phyloP scores from a whole-genome alignment of 2,329 filamentous ascomycete genomes.

The Coniosporium tulheliwenetii region DNA sequence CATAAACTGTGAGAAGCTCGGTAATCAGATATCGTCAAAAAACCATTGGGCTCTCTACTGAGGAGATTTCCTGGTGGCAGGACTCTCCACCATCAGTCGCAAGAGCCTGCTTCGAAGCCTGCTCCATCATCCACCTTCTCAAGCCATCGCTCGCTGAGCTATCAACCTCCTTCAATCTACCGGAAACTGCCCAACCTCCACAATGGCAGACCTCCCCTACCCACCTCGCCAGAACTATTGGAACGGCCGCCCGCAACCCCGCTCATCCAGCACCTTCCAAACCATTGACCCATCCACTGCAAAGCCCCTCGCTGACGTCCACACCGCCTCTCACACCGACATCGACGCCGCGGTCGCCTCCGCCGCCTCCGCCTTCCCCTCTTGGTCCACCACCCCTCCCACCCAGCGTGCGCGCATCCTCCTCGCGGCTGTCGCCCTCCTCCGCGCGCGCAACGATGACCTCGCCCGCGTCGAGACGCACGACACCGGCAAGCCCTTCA shows the following conservation, averaged over 20 bases:
- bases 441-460: conserved; percentile 63
- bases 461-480: conserved; percentile 67
- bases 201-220: conserved; percentile 23
- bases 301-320: conserved; percentile 53
- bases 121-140: too few species aligned
- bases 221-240: conserved; percentile 54
- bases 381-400: conserved; percentile 64
- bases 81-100: too few species aligned
- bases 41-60: too few species aligned
- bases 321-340: conserved; percentile 49
- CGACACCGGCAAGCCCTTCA: conserved; percentile 76
- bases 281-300: conserved; percentile 61
- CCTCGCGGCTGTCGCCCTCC: conserved; percentile 55
- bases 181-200: background rate
- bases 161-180: background rate
- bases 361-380: conserved; percentile 54
- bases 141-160: background rate
- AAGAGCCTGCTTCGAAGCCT: too few species aligned
- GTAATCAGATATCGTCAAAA: too few species aligned
- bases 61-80: too few species aligned
- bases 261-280: conserved; percentile 48
- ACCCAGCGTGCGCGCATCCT: conserved; percentile 63
- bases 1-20: too few species aligned
- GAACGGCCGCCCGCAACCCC: conserved; percentile 50
- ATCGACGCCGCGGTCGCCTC: conserved; percentile 58